phyloP scores from a whole-genome alignment of 495 filamentous ascomycete species.

The Rhypophila decipiens region DNA sequence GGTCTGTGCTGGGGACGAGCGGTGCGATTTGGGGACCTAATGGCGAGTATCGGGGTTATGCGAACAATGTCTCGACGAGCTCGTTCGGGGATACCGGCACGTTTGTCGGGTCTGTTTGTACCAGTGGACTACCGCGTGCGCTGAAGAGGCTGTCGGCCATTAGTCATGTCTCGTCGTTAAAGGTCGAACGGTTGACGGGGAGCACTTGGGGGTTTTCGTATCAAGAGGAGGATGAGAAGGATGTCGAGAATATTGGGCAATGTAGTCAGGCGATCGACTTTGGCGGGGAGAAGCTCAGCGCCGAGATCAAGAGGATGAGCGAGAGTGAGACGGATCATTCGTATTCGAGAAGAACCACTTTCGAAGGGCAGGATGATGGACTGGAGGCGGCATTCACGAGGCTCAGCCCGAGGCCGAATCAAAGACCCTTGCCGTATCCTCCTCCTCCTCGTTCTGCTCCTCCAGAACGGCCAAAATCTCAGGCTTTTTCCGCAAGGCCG shows the following conservation, averaged over 20 bases:
- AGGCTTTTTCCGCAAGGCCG: no score
- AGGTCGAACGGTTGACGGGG: not conserved
- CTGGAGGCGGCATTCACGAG: no score
- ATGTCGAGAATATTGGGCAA: not conserved
- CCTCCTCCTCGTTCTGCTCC: no score
- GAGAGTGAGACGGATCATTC: no score
- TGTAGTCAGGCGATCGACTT: no score
- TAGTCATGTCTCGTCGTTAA: slow-evolving; percentile 11
- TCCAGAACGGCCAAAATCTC: no score
- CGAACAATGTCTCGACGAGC: slow-evolving; percentile 4
- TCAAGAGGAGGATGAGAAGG: not conserved
- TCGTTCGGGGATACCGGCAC: slow-evolving; percentile 14
- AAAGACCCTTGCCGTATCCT: no score
- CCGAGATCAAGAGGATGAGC: no score
- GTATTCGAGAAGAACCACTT: no score
- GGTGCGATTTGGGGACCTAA: not conserved
- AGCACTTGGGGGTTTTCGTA: not conserved
- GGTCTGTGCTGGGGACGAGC: slow-evolving; percentile 18
- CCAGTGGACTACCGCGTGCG: slow-evolving; percentile 6
- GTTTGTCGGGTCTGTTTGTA: slow-evolving; percentile 5
- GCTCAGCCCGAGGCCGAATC: no score
- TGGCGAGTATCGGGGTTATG: not conserved
- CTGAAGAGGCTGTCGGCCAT: slow-evolving; percentile 11
- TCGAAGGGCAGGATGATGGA: no score
- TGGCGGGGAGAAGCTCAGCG: no score